Percentiles rank a stretch among this genome's conserved stretches.
Evolutionary conservation across 768 basidiomycete species (phyloP).

Genomic region (Sarcodon aspratus): DNA sequence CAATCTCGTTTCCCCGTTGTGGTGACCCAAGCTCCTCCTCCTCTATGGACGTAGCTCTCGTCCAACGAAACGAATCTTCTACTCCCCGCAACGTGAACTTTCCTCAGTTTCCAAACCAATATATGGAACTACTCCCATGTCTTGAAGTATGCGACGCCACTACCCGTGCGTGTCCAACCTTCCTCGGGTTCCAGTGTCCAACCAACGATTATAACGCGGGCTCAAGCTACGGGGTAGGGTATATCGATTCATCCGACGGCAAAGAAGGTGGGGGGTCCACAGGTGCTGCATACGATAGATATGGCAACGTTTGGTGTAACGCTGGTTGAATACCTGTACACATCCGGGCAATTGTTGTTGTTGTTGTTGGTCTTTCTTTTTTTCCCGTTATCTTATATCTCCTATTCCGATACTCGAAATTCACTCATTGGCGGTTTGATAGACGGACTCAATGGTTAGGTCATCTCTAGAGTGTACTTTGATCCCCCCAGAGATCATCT

Average conservation of each 20-base stretch:
- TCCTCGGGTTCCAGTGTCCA: slow-evolving; percentile 65
- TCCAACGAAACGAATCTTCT: slow-evolving; percentile 23
- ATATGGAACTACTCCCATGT: slow-evolving; percentile 65
- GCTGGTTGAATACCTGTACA: slow-evolving; percentile 6
- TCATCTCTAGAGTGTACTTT: too few relatives aligned
- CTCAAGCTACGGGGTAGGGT: slow-evolving; percentile 68
- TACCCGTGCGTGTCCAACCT: slow-evolving; percentile 68
- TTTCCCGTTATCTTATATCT: too few relatives aligned
- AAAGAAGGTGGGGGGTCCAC: slow-evolving; percentile 41
- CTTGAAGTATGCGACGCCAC: slow-evolving; percentile 65
- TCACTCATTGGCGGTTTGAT: too few relatives aligned
- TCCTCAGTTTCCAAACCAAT: slow-evolving; percentile 31
- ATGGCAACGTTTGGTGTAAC: slow-evolving; percentile 75
- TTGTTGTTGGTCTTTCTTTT: too few relatives aligned
- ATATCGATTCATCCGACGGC: slow-evolving; percentile 41
- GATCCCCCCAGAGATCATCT: too few relatives aligned
- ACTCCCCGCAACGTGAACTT: slow-evolving; percentile 34
- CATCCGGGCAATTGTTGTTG: neutral
- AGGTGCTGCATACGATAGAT: slow-evolving; percentile 49
- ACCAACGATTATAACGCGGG: slow-evolving; percentile 45
- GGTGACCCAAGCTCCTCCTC: slow-evolving; percentile 30
- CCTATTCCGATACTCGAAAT: too few relatives aligned
- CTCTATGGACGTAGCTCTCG: slow-evolving; percentile 22
- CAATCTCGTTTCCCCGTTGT: slow-evolving; percentile 65
- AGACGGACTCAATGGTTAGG: too few relatives aligned